Evolutionary conservation across 2,329 filamentous ascomycete genomes (phyloP), one percentile per base, ranked within the genome.

Genomic region (Bisporella sp.): DNA sequence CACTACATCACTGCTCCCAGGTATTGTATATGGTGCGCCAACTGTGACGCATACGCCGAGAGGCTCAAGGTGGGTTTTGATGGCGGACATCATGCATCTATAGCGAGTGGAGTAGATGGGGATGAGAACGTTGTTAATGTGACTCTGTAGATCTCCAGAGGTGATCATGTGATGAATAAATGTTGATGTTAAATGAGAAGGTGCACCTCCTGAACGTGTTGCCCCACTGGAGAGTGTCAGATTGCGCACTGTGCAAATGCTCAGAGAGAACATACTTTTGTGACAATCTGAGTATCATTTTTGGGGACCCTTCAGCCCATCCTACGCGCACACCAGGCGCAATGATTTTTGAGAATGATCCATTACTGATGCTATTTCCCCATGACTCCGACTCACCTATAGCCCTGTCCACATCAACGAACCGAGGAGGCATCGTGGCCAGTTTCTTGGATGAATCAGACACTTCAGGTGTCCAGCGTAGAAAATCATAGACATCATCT

Each of bases 401-500:
- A 31, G 71, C 71, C 3, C 77, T 68, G 60, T 86, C 81, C 21
- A 87, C 64, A 59, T 86, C 82, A 4, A 83, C 77, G 5, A 87
- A 64, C 1, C 82, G 73, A 6, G 60, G 63, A 4, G 81, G 80
- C 5, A 81, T 30, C 11, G 54, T 31, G 1, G 35, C 49, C 28
- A 54, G 39, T 33, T 48, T 42, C 8, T 9, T 30, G 5, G 41
- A 13, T 4, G 39, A 28, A 29, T 45, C 45, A n/a, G 42, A 33
- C 11, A 54, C 55, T 2, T 55, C 55, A n/a, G 46, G 31, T 5
- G 61, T 60, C 82, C 82, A 87, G 59, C 80, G 74, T 7, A 89
- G 69, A 55, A 83, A 77, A 62, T 89, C 84, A 59, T 89, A 89
- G 0, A 88, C 84, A 65, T 89, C 85, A 63, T 89, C 84, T 2